Conservation (phyloP, 768 basidiomycete genomes). For the Trichaptum fuscoviolaceum region DNA sequence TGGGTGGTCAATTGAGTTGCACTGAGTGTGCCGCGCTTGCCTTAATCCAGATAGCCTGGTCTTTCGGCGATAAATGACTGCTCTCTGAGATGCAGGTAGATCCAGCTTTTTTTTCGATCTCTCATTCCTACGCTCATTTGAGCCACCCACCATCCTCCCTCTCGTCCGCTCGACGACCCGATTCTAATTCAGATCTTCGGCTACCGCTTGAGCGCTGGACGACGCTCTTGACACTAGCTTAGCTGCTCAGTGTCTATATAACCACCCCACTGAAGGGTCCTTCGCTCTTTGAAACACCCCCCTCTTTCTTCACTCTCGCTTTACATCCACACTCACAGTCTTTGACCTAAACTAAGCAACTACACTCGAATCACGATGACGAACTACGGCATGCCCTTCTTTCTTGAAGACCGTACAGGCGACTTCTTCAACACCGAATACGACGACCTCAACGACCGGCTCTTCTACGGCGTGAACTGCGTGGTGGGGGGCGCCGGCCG, state of each 20-base stretch:
- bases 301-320: not conserved
- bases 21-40: not conserved
- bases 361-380: no score
- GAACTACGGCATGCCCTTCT: conserved; percentile 40
- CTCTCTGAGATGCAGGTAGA: not conserved
- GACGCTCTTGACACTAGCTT: not conserved
- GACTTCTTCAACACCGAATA: conserved; percentile 53
- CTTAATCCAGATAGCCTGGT: not conserved
- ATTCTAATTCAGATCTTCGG: not conserved
- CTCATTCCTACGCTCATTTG: not conserved
- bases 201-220: not conserved
- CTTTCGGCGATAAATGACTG: not conserved
- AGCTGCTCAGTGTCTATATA: not conserved
- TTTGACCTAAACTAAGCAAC: conserved; percentile 7
- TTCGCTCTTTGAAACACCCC: not conserved
- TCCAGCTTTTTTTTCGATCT: not conserved
- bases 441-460: conserved; percentile 73
- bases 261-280: not conserved
- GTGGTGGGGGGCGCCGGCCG: conserved; percentile 26
- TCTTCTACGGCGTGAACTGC: conserved; percentile 55
- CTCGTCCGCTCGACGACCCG: not conserved
- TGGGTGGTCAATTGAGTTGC: no score
- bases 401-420: conserved; percentile 67
- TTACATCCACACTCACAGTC: not conserved
- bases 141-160: not conserved